Base-by-base conservation (phyloP, 345 rosid genomes). In the Eucalyptus sp. region DNA sequence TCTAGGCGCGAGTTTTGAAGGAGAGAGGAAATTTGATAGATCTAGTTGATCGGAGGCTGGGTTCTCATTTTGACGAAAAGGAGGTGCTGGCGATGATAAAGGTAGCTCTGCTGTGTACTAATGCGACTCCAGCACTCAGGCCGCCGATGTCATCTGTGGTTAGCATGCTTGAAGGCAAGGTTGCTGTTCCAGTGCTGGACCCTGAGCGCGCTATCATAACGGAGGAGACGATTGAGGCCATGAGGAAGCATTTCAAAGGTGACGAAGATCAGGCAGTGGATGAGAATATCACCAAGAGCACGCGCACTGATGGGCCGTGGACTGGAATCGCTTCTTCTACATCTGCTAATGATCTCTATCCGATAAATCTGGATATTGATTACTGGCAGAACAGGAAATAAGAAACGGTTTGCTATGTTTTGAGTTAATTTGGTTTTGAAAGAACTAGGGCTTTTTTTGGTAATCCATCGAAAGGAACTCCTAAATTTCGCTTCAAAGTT, bases 121-220 rank as follows among this genome's bases (percentile, higher is more conserved):
- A 90, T 64, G 85, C 29, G 3, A 91, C 92, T n/a, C 88, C 93
- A 15, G 54, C 90, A 5, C 80, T 86, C 16, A 88, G 93, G 89
- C 93, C 93, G 25, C 52, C 90, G 43, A 92, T 92, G 93, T 91
- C 92, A 50, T 86, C 44, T 13, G 93, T 89, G 37, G 91, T 91
- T 62, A 88, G 87, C 31, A 89, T 92, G 90, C 93, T 92, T 25
- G 90, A 91, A 90, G 93, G 93, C 29, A 89, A 76, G 87, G 87
- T 25, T 46, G 60, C 80, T 51, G 81, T 92, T 87, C 88, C 56
- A 27, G 84, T 89, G 56, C 81, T 83, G 10, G 84, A 87, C 52
- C n/a, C 89, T 6, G 87, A 66, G 3, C 27, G 86, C 9, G n/a
- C 25, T 44, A 13, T 76, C 24, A 8, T 31, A 10, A 17, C 49